phyloP scores from a whole-genome alignment of 129 eudicot genomes.

The Pseudognaphalium luteoalbum region DNA sequence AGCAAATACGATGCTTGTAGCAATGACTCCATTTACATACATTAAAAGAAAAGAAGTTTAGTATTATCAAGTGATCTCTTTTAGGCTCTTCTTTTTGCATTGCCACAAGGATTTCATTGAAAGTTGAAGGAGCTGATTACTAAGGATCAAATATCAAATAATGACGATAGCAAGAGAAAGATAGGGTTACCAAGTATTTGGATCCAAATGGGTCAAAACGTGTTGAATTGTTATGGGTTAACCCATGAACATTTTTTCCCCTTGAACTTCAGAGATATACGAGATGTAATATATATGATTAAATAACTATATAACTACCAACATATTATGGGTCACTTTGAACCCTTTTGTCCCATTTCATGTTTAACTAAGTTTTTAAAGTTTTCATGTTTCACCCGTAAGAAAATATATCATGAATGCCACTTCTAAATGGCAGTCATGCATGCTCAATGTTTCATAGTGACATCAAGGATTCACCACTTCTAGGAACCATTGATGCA shows the following conservation, averaged over 20 bases:
- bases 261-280: neutral
- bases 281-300: neutral
- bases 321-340: too few relatives aligned
- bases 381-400: too few relatives aligned
- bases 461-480: too few relatives aligned
- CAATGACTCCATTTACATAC: constrained; percentile 2
- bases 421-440: too few relatives aligned
- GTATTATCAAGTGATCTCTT: constrained; percentile 43
- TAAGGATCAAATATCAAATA: constrained; percentile 24
- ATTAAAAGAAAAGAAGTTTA: constrained; percentile 12
- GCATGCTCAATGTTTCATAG: too few relatives aligned
- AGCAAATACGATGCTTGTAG: constrained; percentile 12
- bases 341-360: too few relatives aligned
- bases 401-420: too few relatives aligned
- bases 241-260: neutral
- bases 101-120: constrained; percentile 82
- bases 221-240: neutral
- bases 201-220: neutral
- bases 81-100: constrained; percentile 39
- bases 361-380: too few relatives aligned
- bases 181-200: constrained; percentile 12
- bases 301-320: too few relatives aligned
- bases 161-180: constrained; percentile 7
- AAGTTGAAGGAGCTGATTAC: constrained; percentile 85
- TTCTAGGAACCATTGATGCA: neutral